These are phyloP conservation scores for Clitoria ternatea DNA, from an alignment of 306 rosid species.

Conservation along the genomic window DNA sequence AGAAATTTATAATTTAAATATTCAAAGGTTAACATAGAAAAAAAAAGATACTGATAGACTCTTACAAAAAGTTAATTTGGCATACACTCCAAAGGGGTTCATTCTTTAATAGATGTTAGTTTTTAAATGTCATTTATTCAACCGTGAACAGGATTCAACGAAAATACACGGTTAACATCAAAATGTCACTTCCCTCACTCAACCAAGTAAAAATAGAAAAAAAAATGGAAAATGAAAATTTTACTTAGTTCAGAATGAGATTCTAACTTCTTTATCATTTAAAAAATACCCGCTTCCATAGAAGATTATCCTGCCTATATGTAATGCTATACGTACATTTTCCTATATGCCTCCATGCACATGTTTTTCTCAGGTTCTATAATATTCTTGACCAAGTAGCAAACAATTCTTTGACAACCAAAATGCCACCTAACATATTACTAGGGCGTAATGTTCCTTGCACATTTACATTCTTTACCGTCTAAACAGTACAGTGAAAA, in stretches of 20 bases:
- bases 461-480: constrained; percentile 34
- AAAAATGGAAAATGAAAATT: not conserved
- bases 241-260: not conserved
- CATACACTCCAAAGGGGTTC: not conserved
- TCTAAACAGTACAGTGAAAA: constrained; percentile 13
- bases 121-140: too few species aligned
- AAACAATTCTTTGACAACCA: constrained; percentile 3
- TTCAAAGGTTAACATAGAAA: not conserved
- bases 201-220: too few species aligned
- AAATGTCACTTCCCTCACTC: too few species aligned
- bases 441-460: constrained; percentile 6
- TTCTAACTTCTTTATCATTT: not conserved
- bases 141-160: too few species aligned
- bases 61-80: not conserved
- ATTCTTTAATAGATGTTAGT: too few species aligned
- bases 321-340: not conserved
- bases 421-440: not conserved
- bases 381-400: not conserved
- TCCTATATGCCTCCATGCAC: constrained; percentile 15
- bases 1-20: not conserved
- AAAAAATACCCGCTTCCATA: not conserved
- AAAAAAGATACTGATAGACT: not conserved
- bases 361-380: not conserved
- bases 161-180: too few species aligned
- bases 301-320: constrained; percentile 7